A percentile compares a stretch with the other conserved stretches of the same genome.
phyloP scores from a whole-genome alignment of 306 rosid species.

The Pachyrhizus erosus region DNA sequence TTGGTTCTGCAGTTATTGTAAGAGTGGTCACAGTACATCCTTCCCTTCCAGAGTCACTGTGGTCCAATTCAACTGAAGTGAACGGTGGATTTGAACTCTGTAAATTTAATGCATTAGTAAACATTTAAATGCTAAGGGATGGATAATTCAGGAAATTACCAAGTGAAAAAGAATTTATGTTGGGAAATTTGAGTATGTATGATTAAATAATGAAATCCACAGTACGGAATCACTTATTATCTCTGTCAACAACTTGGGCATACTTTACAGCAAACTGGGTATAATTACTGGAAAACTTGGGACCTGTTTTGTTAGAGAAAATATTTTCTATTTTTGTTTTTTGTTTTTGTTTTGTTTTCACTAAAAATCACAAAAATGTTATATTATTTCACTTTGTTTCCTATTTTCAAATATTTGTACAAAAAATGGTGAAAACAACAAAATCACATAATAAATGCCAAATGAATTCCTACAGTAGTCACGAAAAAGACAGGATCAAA shows the following conservation, averaged over 20 bases:
- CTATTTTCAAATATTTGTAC: neutral
- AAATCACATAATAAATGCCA: constrained; percentile 2
- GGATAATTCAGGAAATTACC: constrained; percentile 25
- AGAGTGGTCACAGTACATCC: constrained; percentile 99
- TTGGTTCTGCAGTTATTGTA: constrained; percentile 94
- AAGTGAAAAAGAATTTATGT: constrained; percentile 3
- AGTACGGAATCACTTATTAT: neutral
- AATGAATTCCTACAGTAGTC: constrained; percentile 16
- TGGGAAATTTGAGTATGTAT: constrained; percentile 6
- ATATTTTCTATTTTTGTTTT: neutral
- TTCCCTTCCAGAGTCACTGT: constrained; percentile 99
- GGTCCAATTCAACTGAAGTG: constrained; percentile 96
- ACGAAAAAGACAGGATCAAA: constrained; percentile 10
- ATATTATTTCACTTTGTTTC: neutral
- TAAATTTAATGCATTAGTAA: constrained; percentile 44
- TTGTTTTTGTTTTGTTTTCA: constrained; percentile 2
- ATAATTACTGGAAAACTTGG: neutral
- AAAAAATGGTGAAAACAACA: neutral
- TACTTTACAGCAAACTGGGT: constrained; percentile 3
- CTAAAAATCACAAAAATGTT: neutral
- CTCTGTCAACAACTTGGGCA: constrained; percentile 31
- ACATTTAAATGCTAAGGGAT: constrained; percentile 38
- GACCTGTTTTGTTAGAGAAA: neutral
- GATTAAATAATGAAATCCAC: neutral
- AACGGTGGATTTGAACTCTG: constrained; percentile 99